Base-by-base conservation (phyloP, 441 rosid genomes). In the Pelargonium australe region DNA sequence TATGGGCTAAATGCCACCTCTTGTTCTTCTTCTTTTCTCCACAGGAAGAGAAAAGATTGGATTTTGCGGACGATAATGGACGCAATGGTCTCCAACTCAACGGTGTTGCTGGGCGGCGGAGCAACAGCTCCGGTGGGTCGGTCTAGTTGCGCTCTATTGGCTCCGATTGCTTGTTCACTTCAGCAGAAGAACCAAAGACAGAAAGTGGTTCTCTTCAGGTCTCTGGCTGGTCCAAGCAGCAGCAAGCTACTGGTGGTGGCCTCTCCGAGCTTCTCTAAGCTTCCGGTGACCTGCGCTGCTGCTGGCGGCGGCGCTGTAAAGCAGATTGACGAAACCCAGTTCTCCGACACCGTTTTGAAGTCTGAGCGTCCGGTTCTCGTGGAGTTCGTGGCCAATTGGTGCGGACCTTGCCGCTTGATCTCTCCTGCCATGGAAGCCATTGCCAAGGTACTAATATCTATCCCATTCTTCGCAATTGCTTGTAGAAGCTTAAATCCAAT, bases 361-460 rank as follows among this genome's bases (percentile, higher is more conserved):
- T 80, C 89, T 37, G 87, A 85, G 58, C 82, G 87, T 68, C 95
- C 92, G 68, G 95, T 90, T 73, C 85, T 90, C 9, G 95, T 90
- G 7, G 94, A 88, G 81, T 90, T 90, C 81, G 88, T 90, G 3
- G 96, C 96, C 61, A 77, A 72, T 66, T 88, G 96, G 96, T 90
- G 96, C 61, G 96, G 96, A 23, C 95, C 96, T 5, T 90, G 96
- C 81, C 89, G 91, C 60, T 78, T 90, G 71, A 86, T 90, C 72
- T 80, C 89, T 78, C 88, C 92, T 6, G 88, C 92, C 63, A 79
- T 88, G 78, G 88, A 90, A 77, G 80, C 81, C 72, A 69, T 88
- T 44, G 84, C 95, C 11, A 83, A 88, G 92, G 96, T 80, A 53
- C 20, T 14, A 8, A n/a, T 51, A 51, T 51, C 14, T 16, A 51